Base-by-base conservation (phyloP, 495 filamentous ascomycete species). In the Podospora australis region DNA sequence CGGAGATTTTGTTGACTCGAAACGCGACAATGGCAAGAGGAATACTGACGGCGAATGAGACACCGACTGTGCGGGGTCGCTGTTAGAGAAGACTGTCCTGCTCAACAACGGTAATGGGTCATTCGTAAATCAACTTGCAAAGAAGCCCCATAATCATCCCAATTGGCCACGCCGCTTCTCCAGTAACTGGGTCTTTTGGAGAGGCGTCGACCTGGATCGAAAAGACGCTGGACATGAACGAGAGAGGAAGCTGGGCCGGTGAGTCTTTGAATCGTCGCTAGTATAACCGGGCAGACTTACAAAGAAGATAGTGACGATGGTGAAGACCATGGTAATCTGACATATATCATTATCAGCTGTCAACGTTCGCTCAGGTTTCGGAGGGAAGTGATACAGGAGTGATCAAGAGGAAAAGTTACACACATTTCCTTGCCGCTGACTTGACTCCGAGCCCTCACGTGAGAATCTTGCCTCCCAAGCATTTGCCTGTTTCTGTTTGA, bases 401-500 rank as follows among this genome's bases (percentile, higher is more conserved):
- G 14, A 36, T 36, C 1, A 36, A 2, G 13, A 7, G 32, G 2
- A 3, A 16, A 1, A 5, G 8, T 1, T n/a, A 19, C 52, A 14
- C 20, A 50, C 52, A 29, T 51, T 56, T 44, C 48, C 48, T 26
- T 56, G 53, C 4, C 53, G 43, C 22, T 51, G 48, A 2, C 42
- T 28, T 17, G 51, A 44, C 22, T 56, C 53, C 2, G 53, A 56
- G 10, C 48, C 48, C 41, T 58, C 44, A 16, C 44, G 43, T 0
- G 54, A 47, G 28, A 48, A 53, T 6, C 57, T 51, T 1, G 62
- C 57, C 35, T 65, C 62, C 38, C 44, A 52, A 6, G 53, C 54
- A 28, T 49, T 61, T 5, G 60, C 51, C n/a, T 65, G 54, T 30
- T 60, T 63, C 20, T 54, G 49, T 43, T 65, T 65, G 7, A 61